Base-by-base conservation (phyloP, 2,329 filamentous ascomycete genomes). In the Eurotiales sp. region DNA sequence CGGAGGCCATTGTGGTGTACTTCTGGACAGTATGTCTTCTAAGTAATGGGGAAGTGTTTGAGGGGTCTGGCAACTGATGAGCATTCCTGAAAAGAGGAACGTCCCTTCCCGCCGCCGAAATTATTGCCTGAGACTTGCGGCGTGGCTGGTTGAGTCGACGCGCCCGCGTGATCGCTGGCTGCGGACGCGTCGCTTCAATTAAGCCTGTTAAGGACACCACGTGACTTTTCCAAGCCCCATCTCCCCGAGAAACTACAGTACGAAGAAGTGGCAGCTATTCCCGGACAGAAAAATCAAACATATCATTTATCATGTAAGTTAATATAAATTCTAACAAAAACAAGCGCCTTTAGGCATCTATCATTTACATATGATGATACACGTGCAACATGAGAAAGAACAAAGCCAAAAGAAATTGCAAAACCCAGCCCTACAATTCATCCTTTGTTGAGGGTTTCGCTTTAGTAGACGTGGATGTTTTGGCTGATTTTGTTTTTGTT, bases 101-200 rank as follows among this genome's bases (percentile, higher is more conserved):
- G 25, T 27, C 10, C 25, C n/a, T 27, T 5, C 25, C 25, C 25
- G 25, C 25, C 25, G 25, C 25, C 25, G 25, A 5, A 40, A 40
- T 40, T 40, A 25, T 25, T 25, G n/a, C n/a, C n/a, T 15, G 10
- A 7, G 3, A 23, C 2, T 40, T 8, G 14, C 15, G 40, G 2
- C 14, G 39, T 45, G 46, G 51, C 51, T 53, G 51, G 51, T 25
- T 51, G 52, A 40, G 37, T 46, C 46, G 54, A 58, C 58, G 59
- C 61, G 61, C 59, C 61, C 53, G 41, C 47, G 51, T 56, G 57
- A 27, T 27, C 46, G 43, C 48, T 53, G 53, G 59, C 61, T 34
- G 15, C 23, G 46, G 55, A 59, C 58, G 57, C 58, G 57, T 50
- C 21, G 15, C 25, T 19, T 52, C 50, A 58, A 61, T 64, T 55